Base-by-base conservation (phyloP, 352 stramenopile species). In the Pythium pyrilobum region DNA sequence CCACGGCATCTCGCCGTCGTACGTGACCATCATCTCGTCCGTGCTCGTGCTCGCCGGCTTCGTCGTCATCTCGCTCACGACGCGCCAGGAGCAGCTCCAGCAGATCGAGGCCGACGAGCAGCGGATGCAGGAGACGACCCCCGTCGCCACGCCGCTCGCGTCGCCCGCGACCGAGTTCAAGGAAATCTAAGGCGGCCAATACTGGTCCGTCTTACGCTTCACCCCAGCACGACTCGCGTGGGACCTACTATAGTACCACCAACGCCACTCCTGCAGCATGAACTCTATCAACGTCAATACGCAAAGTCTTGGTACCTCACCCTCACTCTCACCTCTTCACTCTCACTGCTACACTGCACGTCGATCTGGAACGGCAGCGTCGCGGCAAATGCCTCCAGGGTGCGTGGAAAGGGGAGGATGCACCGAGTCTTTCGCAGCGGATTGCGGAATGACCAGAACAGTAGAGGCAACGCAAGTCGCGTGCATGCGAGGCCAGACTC, bases 21-120 rank as follows among this genome's bases (percentile, higher is more conserved):
- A 61, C 31, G 59, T 88, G n/a, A 84, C 80, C 25, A 28, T 82
- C 12, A 13, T 88, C 29, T 80, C 79, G 34, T 87, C 83, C 16
- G 29, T 65, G 43, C 66, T 90, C 20, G 83, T 95, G 27, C 66
- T 91, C 51, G 52, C 49, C 0, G 82, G 82, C 34, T 95, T 95
- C 56, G 54, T 93, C 28, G 40, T 86, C 41, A 86, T 85, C 49
- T 72, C 74, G 40, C 43, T 85, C 34, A 69, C 59, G 40, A 85
- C 74, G 33, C 52, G 52, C 16, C 39, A 53, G 42, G 44, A 52
- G 11, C 52, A 60, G 34, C 52, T 60, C 10, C 37, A 36, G 18
- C 27, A 46, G 21, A 12, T 23, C 3, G 13, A 27, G 13, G 34
- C 52, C 38, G 5, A 24, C 42, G 27, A 39, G 20, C 36, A 46